Conservation (phyloP, 2,329 filamentous ascomycete species). For the Cladosporium sphaerospermum region DNA sequence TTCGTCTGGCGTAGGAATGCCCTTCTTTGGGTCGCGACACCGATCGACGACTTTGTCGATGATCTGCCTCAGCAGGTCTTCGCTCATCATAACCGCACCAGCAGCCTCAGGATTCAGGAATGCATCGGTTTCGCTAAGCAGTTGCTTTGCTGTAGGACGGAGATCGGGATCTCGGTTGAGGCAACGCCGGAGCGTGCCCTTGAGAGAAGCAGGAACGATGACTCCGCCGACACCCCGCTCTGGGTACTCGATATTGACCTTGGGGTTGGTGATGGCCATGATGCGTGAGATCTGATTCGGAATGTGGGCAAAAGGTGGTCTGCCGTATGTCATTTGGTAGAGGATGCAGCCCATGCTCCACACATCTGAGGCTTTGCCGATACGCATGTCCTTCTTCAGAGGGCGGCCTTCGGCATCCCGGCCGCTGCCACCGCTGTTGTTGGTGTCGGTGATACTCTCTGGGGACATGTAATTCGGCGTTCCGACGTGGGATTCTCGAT, state of each 20-base stretch:
- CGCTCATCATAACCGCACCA: conserved; percentile 44
- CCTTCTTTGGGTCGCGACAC: conserved; percentile 47
- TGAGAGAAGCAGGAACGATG: conserved; percentile 49
- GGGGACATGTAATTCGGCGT: conserved; percentile 99
- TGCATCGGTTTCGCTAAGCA: conserved; percentile 50
- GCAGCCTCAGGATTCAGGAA: conserved; percentile 53
- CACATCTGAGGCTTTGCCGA: conserved; percentile 91
- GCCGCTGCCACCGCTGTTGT: conserved; percentile 46
- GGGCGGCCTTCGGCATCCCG: conserved; percentile 37
- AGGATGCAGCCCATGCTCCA: conserved; percentile 96
- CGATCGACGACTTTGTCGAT: conserved; percentile 55
- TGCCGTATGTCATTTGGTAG: conserved; percentile 97
- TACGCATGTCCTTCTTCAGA: conserved; percentile 75
- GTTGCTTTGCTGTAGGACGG: conserved; percentile 51
- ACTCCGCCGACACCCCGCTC: conserved; percentile 60
- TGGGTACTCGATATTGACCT: conserved; percentile 66
- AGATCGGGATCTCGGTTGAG: conserved; percentile 52
- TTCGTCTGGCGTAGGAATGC: conserved; percentile 53
- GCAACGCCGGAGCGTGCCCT: conserved; percentile 51
- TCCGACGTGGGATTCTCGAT: conserved; percentile 89
- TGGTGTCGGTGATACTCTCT: conserved; percentile 84
- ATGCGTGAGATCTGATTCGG: conserved; percentile 79
- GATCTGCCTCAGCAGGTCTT: conserved; percentile 55
- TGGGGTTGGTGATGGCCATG: conserved; percentile 76
- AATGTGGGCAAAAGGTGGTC: conserved; percentile 91